Conservation (phyloP, 2,329 filamentous ascomycete genomes). For the Acarospora socialis region DNA sequence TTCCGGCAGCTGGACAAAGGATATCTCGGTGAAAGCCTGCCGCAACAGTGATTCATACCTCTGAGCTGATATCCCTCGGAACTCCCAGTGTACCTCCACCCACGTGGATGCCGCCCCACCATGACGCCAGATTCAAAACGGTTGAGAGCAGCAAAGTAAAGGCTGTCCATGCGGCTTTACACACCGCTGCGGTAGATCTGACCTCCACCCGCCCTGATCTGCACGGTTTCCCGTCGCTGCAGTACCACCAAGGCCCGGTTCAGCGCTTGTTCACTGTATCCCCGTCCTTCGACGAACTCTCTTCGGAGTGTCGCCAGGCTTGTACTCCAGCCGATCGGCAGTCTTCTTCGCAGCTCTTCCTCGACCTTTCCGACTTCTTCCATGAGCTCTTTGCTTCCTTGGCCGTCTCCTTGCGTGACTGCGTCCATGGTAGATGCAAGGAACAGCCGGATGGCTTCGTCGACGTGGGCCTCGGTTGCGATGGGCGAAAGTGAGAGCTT, state of each 20-base stretch:
- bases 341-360: slow-evolving; percentile 67
- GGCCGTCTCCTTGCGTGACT: slow-evolving; percentile 73
- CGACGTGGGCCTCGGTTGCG: slow-evolving; percentile 81
- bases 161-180: too few species aligned
- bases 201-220: too few species aligned
- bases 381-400: slow-evolving; percentile 76
- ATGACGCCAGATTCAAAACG: too few species aligned
- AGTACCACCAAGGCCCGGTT: slow-evolving; percentile 75
- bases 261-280: slow-evolving; percentile 74
- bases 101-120: too few species aligned
- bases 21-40: too few species aligned
- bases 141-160: too few species aligned
- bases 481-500: slow-evolving; percentile 78
- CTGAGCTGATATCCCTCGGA: too few species aligned
- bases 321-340: slow-evolving; percentile 93
- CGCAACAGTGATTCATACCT: too few species aligned
- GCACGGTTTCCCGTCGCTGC: slow-evolving; percentile 65
- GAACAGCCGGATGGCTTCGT: slow-evolving; percentile 95
- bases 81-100: too few species aligned
- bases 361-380: slow-evolving; percentile 81
- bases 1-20: too few species aligned
- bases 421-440: slow-evolving; percentile 96
- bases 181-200: too few species aligned
- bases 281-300: slow-evolving; percentile 85
- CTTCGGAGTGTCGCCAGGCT: slow-evolving; percentile 71